Base-by-base conservation (phyloP, 441 rosid genomes). In the Melastoma candidum region DNA sequence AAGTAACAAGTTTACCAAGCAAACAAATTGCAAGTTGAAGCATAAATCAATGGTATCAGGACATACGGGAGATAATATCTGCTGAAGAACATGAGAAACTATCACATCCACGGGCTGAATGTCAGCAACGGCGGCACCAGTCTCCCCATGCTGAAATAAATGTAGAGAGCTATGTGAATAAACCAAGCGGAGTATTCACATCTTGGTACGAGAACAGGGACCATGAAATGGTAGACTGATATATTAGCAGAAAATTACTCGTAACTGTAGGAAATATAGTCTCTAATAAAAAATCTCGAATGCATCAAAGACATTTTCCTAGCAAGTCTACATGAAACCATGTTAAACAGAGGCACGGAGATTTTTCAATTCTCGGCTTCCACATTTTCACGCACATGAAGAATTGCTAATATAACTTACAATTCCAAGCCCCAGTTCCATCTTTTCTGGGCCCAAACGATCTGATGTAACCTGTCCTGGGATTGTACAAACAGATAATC, bases 371-470 rank as follows among this genome's bases (percentile, higher is more conserved):
- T 12, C 12, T 13, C 13, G 9, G 45, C 5, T 9, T n/a, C 43
- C 6, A 44, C 56, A 52, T 29, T 29, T 43, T 3, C 54, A 52
- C 6, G 43, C 6, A 12, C 46, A 32, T 52, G 36, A 36, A 52
- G 45, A 36, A 17, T 36, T 0, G 4, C 26, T 36, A 13, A 52
- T 26, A 44, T 50, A 62, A 74, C 96, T 78, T 78, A 93, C 99
- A 67, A 93, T 83, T 82, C 97, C 97, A 66, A 89, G 93, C 64
- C 99, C 99, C 47, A 93, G 97, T 65, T 93, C 99, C 84, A 93
- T 88, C 75, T 89, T 93, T 56, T 80, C 90, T n/a, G 84, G 77
- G 57, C 93, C 97, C 78, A 93, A 67, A 64, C 99, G 92, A 61
- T 88, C 97, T 27, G 97, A 83, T 53, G 95, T 81, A 64, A 75